A percentile compares a stretch with the other conserved stretches of the same genome.
These are phyloP conservation scores for Neobulgaria alba DNA, from an alignment of 2,329 filamentous ascomycete species.

Conservation along the genomic window DNA sequence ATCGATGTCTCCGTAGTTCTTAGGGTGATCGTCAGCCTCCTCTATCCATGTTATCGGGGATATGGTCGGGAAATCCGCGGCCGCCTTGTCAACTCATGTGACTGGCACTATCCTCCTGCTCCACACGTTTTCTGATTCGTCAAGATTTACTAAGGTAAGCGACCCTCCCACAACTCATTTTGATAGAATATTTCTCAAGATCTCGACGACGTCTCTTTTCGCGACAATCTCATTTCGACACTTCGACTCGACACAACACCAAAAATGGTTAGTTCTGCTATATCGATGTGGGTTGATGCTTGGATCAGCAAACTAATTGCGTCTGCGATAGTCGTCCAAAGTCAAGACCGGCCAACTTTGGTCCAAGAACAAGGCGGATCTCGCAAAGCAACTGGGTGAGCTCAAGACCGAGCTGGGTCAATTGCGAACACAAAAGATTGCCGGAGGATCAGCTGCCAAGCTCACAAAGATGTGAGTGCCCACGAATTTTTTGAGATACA, in stretches of 20 bases:
- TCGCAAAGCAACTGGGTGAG: constrained; percentile 89
- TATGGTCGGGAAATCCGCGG: too few relatives aligned
- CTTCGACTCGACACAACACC: too few relatives aligned
- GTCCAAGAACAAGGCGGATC: constrained; percentile 98
- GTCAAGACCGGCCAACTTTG: constrained; percentile 96
- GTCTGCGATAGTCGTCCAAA: constrained; percentile 50
- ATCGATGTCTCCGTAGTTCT: too few relatives aligned
- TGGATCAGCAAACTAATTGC: constrained; percentile 21
- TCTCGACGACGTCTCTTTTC: constrained; percentile 1
- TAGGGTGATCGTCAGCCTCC: background rate
- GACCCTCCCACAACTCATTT: too few relatives aligned
- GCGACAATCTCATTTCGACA: constrained; percentile 18
- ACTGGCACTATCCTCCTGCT: too few relatives aligned
- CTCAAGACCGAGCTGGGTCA: constrained; percentile 94
- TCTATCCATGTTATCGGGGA: too few relatives aligned
- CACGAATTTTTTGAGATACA: background rate
- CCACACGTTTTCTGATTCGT: too few relatives aligned
- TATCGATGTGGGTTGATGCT: background rate
- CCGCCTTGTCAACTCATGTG: too few relatives aligned
- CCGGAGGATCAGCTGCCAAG: constrained; percentile 85
- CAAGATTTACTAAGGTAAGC: too few relatives aligned
- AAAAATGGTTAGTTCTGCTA: constrained; percentile 11
- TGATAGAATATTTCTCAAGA: too few relatives aligned
- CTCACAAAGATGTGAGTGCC: constrained; percentile 86
- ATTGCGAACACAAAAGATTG: constrained; percentile 97